Conservation (phyloP, 148 eudicot genomes). For the Fagopyrum tataricum region DNA sequence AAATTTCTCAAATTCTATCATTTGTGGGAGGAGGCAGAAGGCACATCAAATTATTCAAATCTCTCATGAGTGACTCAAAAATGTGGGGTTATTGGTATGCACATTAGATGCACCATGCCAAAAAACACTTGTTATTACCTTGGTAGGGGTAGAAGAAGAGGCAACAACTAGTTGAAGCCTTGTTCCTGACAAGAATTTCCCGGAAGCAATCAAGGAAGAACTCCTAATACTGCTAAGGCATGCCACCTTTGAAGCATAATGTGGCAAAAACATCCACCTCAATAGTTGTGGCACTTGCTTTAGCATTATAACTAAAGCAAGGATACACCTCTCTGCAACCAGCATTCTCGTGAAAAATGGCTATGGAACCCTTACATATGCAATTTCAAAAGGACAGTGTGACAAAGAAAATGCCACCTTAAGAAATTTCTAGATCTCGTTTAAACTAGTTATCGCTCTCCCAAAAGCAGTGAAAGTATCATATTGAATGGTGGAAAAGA, state of each 20-base stretch:
- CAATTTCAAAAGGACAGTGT: not conserved
- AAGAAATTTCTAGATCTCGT: too few relatives aligned
- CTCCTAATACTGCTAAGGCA: slow-evolving; percentile 1
- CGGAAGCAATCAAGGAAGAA: not conserved
- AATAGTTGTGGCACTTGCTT: slow-evolving; percentile 5
- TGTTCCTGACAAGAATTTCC: not conserved
- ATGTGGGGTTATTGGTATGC: not conserved
- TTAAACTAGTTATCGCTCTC: not conserved
- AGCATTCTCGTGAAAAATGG: not conserved
- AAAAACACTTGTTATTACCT: not conserved
- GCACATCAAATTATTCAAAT: not conserved
- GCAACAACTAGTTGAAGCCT: not conserved
- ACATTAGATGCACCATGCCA: not conserved
- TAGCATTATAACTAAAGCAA: not conserved
- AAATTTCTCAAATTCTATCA: not conserved
- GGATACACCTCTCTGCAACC: slow-evolving; percentile 4
- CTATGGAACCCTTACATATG: not conserved
- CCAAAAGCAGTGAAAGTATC: not conserved
- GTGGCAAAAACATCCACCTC: not conserved
- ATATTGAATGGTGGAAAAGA: not conserved
- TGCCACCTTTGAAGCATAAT: slow-evolving; percentile 2
- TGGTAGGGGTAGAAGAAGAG: not conserved
- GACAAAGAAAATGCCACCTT: not conserved
- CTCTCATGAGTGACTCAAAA: not conserved
- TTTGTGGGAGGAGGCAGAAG: not conserved